Percentiles rank a stretch among this genome's conserved stretches.
Evolutionary conservation across 2,329 filamentous ascomycete genomes (phyloP).

Genomic region (Zasmidium angulare): DNA sequence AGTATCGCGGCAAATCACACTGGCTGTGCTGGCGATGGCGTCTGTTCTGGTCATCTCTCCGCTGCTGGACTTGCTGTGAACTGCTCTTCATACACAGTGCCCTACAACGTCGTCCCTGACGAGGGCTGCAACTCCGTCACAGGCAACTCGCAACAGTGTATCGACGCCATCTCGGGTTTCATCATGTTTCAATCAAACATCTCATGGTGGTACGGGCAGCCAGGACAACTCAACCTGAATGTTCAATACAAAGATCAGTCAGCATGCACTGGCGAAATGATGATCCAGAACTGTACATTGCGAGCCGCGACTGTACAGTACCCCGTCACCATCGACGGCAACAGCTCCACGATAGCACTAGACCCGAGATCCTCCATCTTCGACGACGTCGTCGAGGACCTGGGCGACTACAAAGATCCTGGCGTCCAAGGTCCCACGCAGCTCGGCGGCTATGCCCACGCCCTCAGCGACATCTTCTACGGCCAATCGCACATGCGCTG

Average conservation of each 20-base stretch:
- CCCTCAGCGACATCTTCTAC: conserved; percentile 3
- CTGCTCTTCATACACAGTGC: background rate
- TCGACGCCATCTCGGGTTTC: background rate
- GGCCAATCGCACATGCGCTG: conserved; percentile 1
- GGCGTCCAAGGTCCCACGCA: background rate
- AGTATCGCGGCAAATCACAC: background rate
- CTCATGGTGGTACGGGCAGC: background rate
- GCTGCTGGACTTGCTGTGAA: conserved; percentile 7
- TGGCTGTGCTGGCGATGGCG: conserved; percentile 1
- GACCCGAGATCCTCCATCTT: conserved; percentile 4
- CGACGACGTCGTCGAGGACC: conserved; percentile 2
- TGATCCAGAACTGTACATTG: conserved; percentile 12
- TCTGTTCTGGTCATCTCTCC: conserved; percentile 6
- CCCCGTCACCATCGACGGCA: conserved; percentile 12
- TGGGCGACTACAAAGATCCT: background rate
- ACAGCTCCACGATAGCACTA: conserved; percentile 11
- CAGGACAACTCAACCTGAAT: background rate
- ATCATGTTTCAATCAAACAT: background rate
- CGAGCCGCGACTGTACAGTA: conserved; percentile 8
- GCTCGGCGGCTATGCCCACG: conserved; percentile 5
- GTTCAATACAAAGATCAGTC: conserved; percentile 9
- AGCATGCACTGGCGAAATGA: conserved; percentile 1
- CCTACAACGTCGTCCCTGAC: background rate
- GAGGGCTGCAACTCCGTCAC: background rate
- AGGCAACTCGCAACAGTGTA: background rate